Evolutionary conservation across 768 basidiomycete species (phyloP), one percentile per base, ranked within the genome.

Genomic region (Lactarius quietus): DNA sequence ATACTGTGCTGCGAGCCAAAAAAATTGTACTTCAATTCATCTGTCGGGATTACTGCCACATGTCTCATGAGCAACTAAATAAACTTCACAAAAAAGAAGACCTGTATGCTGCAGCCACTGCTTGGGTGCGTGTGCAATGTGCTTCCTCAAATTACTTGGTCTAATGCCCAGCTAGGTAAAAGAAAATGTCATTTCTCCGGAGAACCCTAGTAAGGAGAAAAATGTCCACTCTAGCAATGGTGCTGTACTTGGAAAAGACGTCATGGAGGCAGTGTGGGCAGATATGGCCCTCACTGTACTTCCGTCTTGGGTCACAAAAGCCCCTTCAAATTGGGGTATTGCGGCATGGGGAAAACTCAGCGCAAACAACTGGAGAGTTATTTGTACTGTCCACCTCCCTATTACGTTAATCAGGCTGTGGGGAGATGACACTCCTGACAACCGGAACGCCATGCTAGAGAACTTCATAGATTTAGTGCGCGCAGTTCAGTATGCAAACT

Each of bases 331-430:
- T 48, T 75, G 76, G 73, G 77, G 76, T 0, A 75, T 74, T 2
- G 48, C 72, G 0, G 29, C 66, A 1, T 69, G 70, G 6, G 77
- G 78, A 0, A 76, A 77, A 56, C 71, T 79, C 6, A 76, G 69
- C 48, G 77, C 77, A 0, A 74, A 79, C 51, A 74, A 80, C 35
- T 80, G 76, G 75, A 58, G 75, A 5, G 71, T 71, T 1, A 64
- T 74, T 4, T 75, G 74, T 61, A 71, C 72, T 0, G 70, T 80
- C 20, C 73, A 3, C n/a, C n/a, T n/a, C n/a, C n/a, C n/a, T n/a
- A n/a, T n/a, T n/a, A n/a, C n/a, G n/a, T n/a, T n/a, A n/a, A 73
- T 77, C 18, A 70, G 76, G 7, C 65, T 78, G 0, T 81, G 78
- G 79, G 71, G 72, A 23, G 65, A 71, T 18, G 53, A 59, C 2